Evolutionary conservation across 1,139 yeast genomes (phyloP).

Genomic region (Pichia kudriavzevii): DNA sequence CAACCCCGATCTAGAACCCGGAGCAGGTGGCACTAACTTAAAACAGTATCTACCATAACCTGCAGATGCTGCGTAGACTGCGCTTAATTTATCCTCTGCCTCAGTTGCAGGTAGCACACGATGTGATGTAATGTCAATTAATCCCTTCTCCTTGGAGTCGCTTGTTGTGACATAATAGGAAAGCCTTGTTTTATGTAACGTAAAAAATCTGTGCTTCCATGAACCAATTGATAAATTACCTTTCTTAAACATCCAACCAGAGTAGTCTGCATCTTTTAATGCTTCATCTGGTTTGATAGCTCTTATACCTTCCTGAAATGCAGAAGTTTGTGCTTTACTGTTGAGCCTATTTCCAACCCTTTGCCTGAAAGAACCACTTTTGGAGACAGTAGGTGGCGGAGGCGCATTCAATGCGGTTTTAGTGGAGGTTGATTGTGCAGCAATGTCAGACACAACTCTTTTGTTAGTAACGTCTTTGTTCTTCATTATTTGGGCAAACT

Average conservation of each 20-base stretch:
- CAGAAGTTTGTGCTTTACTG: constrained; percentile 63
- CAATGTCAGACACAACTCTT: constrained; percentile 20
- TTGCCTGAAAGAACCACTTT: constrained; percentile 20
- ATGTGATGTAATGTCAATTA: constrained; percentile 93
- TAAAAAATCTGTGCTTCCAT: constrained; percentile 87
- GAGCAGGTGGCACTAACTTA: constrained; percentile 93
- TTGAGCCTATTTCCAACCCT: constrained; percentile 6
- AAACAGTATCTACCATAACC: constrained; percentile 91
- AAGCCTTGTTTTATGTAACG: constrained; percentile 85
- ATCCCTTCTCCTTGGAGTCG: constrained; percentile 81
- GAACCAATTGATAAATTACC: constrained; percentile 80
- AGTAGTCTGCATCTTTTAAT: constrained; percentile 61
- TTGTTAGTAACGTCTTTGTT: constrained; percentile 19
- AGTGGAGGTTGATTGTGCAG: constrained; percentile 1
- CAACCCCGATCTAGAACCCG: constrained; percentile 90
- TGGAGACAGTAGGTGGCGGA: constrained; percentile 3
- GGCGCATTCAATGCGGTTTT: constrained; percentile 1
- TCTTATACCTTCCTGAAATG: constrained; percentile 88
- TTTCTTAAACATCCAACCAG: constrained; percentile 95
- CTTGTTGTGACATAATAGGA: constrained; percentile 78
- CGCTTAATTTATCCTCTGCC: constrained; percentile 68
- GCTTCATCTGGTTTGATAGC: constrained; percentile 72
- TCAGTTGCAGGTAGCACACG: constrained; percentile 71
- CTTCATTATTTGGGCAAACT: constrained; percentile 21
- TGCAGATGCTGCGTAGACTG: constrained; percentile 85